phyloP scores from a whole-genome alignment of 768 basidiomycete species.

The Psilocybe cyanescens region DNA sequence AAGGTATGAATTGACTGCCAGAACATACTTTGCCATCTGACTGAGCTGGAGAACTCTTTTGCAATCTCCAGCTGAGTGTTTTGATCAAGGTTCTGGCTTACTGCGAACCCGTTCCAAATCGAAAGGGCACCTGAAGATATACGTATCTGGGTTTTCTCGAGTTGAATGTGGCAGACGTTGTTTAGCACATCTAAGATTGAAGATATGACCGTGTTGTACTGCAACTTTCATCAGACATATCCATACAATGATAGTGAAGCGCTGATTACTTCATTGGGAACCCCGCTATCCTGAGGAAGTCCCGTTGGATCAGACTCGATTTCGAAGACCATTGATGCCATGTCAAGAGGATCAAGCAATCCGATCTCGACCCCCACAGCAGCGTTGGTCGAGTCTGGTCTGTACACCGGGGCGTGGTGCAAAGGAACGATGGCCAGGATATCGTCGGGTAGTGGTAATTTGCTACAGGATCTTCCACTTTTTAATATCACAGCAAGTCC shows the following conservation, averaged over 20 bases:
- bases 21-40: conserved; percentile 55
- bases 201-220: conserved; percentile 33
- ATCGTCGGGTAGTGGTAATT: conserved; percentile 34
- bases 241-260: background rate
- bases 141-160: conserved; percentile 25
- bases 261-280: conserved; percentile 2
- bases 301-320: background rate
- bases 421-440: conserved; percentile 54
- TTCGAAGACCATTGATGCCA: conserved; percentile 48
- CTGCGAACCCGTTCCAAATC: conserved; percentile 48
- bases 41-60: conserved; percentile 49
- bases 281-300: background rate
- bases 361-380: conserved; percentile 42
- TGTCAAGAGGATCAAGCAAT: conserved; percentile 59
- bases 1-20: background rate
- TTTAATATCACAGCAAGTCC: conserved; percentile 48
- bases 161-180: conserved; percentile 30
- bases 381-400: conserved; percentile 32
- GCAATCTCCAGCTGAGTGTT: conserved; percentile 43
- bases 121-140: conserved; percentile 37
- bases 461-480: conserved; percentile 27
- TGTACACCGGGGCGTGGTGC: conserved; percentile 49
- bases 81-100: conserved; percentile 36
- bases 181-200: conserved; percentile 29
- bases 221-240: conserved; percentile 6